Evolutionary conservation across 1,139 yeast genomes (phyloP).

Genomic region (Kazachstania sp.): DNA sequence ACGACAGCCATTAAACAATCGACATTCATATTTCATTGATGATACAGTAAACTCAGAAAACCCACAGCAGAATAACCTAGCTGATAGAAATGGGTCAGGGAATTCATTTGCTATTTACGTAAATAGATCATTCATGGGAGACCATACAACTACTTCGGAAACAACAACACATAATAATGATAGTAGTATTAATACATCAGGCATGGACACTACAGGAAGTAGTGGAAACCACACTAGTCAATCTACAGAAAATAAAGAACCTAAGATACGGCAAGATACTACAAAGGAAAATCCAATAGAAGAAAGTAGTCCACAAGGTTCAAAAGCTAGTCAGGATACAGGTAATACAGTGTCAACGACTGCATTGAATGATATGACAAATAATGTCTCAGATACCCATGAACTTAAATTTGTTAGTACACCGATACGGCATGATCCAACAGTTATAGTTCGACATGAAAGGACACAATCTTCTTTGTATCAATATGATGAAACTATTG

Average conservation of each 20-base stretch:
- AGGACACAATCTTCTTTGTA: constrained; percentile 2
- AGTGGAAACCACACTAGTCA: not conserved
- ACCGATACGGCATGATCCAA: not conserved
- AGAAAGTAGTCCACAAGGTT: not conserved
- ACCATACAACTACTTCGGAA: not conserved
- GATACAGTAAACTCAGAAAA: not conserved
- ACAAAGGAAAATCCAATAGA: not conserved
- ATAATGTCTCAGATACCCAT: not conserved
- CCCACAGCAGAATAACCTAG: not conserved
- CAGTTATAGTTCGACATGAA: not conserved
- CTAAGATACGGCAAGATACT: not conserved
- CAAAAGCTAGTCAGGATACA: not conserved
- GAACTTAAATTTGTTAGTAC: not conserved
- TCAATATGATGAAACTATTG: constrained; percentile 11
- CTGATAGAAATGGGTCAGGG: not conserved
- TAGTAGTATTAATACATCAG: not conserved
- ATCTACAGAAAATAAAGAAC: not conserved
- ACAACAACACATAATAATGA: not conserved
- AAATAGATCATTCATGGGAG: not conserved
- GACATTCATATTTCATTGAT: not conserved
- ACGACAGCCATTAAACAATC: not conserved
- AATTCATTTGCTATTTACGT: not conserved
- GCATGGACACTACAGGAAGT: not conserved
- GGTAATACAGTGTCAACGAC: not conserved
- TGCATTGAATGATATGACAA: not conserved